Evolutionary conservation across 352 stramenopile genomes (phyloP), one percentile per base, ranked within the genome.

Genomic region (Globisporangium acanthophoron): DNA sequence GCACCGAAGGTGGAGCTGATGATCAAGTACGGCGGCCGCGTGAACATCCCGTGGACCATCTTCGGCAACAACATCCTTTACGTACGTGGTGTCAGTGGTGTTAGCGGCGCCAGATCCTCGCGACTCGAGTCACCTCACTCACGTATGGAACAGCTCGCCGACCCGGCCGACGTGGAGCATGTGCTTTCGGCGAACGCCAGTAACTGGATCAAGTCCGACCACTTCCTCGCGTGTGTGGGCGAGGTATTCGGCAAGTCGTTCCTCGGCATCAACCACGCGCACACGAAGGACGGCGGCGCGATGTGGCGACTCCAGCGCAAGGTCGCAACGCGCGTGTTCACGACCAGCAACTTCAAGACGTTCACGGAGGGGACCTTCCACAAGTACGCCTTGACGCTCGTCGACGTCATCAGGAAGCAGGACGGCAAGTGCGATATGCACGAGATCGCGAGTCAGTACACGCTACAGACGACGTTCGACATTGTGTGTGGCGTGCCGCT

Each of bases 251-350:
- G 73, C 27, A 69, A 84, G 49, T 82, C 76, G 31, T 85, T 90
- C 46, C 85, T 90, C n/a, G 73, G 73, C 15, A 69, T 86, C 58
- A 90, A 86, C 52, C 76, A 86, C 54, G 47, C 64, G 20, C 46
- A 80, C 58, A 68, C 71, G n/a, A 47, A 61, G 5, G 75, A 83
- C 47, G 66, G 85, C 18, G 82, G 83, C 21, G 69, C 56, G 53
- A 73, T 66, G 35, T 93, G 83, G 82, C 60, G 69, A 5, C 56
- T 86, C 7, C 84, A 96, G 58, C 77, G 86, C 51, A 96, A 96
- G 57, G 77, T 80, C 27, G 83, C 85, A 45, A 87, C 78, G 39
- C 89, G 92, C 55, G 92, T 97, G 31, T 96, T 96, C 40, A 92
- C 81, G 35, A 84, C 70, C 5, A 61, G 52, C n/a, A 86, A 84